A percentile compares a stretch with the other conserved stretches of the same genome.
These are phyloP conservation scores for Aciculoconidium aculeatum DNA, from an alignment of 805 yeast species.

Conservation along the genomic window DNA sequence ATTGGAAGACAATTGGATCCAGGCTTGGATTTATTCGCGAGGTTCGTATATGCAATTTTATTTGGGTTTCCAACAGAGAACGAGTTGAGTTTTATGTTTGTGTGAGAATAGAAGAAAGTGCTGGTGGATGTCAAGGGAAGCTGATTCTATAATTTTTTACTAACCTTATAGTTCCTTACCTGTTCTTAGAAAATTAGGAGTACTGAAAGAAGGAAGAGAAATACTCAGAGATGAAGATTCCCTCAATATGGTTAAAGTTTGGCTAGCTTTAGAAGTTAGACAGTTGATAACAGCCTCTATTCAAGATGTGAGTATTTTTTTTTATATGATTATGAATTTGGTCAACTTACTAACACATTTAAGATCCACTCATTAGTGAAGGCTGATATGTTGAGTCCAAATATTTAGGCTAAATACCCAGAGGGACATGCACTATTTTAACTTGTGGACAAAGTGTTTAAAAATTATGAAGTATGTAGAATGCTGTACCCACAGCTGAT, in stretches of 20 bases:
- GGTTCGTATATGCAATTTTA: slow-evolving; percentile 63
- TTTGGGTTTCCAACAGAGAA: slow-evolving; percentile 38
- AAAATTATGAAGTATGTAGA: too few species aligned
- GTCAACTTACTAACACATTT: slow-evolving; percentile 13
- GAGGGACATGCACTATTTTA: too few species aligned
- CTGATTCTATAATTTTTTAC: slow-evolving; percentile 6
- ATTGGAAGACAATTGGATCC: slow-evolving; percentile 94
- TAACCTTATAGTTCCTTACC: slow-evolving; percentile 62
- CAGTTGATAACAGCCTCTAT: slow-evolving; percentile 80
- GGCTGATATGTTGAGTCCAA: slow-evolving; percentile 43
- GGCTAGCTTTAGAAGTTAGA: slow-evolving; percentile 86
- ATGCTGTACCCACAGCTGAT: too few species aligned
- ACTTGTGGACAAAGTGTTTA: too few species aligned
- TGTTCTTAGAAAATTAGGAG: slow-evolving; percentile 73
- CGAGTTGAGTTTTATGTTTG: slow-evolving; percentile 10
- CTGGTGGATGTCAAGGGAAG: too few species aligned
- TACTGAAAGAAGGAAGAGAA: slow-evolving; percentile 58
- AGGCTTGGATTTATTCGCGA: slow-evolving; percentile 87
- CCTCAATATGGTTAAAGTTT: slow-evolving; percentile 80
- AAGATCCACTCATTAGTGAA: slow-evolving; percentile 40
- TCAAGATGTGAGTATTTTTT: slow-evolving; percentile 54
- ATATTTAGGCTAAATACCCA: too few species aligned
- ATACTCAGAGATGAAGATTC: slow-evolving; percentile 52
- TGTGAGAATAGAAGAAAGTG: not conserved
- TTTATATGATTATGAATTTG: not conserved